Evolutionary conservation across 768 basidiomycete species (phyloP).

Genomic region (Russula sp.): DNA sequence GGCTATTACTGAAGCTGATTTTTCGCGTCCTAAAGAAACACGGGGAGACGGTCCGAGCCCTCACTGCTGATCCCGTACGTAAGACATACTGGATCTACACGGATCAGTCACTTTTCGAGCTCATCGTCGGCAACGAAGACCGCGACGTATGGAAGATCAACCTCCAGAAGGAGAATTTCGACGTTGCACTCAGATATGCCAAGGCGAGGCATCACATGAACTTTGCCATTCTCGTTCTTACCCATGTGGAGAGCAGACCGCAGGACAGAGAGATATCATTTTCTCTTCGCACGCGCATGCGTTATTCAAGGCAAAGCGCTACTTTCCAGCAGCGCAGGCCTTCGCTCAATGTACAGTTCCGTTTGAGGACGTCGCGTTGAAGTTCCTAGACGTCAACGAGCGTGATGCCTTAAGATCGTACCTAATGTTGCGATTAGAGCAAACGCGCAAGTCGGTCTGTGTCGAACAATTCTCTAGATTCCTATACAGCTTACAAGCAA

Average conservation of each 20-base stretch:
- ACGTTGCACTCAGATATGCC: conserved; percentile 73
- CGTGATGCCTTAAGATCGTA: conserved; percentile 89
- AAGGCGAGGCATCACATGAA: conserved; percentile 47
- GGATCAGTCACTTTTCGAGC: conserved; percentile 80
- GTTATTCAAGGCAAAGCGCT: conserved; percentile 73
- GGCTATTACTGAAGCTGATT: not conserved
- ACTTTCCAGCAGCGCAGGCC: conserved; percentile 86
- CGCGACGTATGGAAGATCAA: conserved; percentile 94
- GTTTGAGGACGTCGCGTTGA: conserved; percentile 89
- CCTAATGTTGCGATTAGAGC: conserved; percentile 78
- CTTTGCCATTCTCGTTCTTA: not conserved
- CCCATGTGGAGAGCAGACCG: conserved; percentile 48
- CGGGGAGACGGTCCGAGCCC: conserved; percentile 63
- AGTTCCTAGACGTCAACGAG: conserved; percentile 85
- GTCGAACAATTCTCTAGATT: no score
- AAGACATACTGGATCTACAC: conserved; percentile 95
- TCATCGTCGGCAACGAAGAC: conserved; percentile 81
- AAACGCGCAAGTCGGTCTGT: conserved; percentile 75
- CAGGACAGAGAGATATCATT: conserved; percentile 80
- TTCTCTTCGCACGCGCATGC: conserved; percentile 77
- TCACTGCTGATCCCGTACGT: conserved; percentile 79
- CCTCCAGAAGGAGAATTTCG: conserved; percentile 69
- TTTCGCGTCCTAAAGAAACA: conserved; percentile 48
- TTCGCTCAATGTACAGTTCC: conserved; percentile 84
- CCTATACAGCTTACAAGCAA: not conserved